These are phyloP conservation scores for Tetraselmis striata DNA, from an alignment of 139 green algal species.

Conservation along the genomic window DNA sequence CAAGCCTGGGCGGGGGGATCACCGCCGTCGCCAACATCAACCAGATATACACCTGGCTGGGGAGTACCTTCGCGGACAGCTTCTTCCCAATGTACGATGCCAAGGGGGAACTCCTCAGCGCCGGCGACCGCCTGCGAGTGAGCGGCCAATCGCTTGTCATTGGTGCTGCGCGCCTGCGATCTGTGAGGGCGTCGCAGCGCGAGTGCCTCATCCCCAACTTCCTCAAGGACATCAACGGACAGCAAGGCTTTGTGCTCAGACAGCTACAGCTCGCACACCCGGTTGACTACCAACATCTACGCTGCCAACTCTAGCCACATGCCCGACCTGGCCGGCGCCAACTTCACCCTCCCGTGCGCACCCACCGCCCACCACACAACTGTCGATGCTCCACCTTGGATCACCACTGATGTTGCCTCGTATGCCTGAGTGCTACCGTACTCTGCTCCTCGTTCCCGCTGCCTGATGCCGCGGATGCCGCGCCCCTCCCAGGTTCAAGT, in stretches of 20 bases:
- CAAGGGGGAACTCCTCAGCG: background rate
- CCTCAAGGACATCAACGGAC: background rate
- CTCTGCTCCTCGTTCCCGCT: no score
- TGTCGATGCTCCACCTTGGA: no score
- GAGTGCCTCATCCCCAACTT: background rate
- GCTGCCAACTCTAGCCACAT: background rate
- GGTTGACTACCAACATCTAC: background rate
- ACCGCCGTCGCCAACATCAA: background rate
- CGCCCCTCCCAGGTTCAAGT: background rate
- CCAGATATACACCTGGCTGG: background rate
- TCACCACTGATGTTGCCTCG: background rate
- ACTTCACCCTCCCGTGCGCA: background rate
- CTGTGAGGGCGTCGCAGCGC: background rate
- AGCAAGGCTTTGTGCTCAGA: background rate
- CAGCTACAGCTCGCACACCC: background rate
- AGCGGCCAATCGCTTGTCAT: background rate
- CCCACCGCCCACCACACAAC: no score
- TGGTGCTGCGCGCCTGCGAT: background rate
- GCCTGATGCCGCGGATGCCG: background rate
- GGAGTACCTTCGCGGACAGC: background rate
- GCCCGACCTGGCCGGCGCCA: background rate
- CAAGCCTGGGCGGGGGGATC: background rate
- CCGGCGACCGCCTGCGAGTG: background rate
- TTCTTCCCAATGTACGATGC: background rate
- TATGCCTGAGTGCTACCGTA: no score